phyloP scores from a whole-genome alignment of 805 yeast species.

The Wickerhamiella kazuoi region DNA sequence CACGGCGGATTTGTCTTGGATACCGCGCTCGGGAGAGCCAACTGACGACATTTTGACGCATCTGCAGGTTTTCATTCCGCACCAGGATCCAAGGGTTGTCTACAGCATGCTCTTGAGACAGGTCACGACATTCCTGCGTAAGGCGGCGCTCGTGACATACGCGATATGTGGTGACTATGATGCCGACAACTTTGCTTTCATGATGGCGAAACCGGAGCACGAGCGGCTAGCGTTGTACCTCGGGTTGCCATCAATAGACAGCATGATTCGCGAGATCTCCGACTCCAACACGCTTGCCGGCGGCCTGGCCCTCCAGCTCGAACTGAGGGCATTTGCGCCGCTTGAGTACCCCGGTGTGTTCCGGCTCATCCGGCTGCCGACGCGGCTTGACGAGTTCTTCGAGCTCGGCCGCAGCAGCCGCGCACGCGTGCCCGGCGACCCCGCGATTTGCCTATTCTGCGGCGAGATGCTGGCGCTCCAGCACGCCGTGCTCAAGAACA shows the following conservation, averaged over 20 bases:
- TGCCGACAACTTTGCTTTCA: constrained; percentile 11
- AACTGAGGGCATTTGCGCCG: background rate
- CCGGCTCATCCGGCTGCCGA: constrained; percentile 47
- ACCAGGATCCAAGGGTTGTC: constrained; percentile 5
- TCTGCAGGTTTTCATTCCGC: background rate
- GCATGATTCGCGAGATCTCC: constrained; percentile 3
- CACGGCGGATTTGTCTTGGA: background rate
- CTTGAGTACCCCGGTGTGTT: constrained; percentile 50
- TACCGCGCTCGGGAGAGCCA: background rate
- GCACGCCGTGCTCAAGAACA: constrained; percentile 29
- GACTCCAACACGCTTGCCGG: constrained; percentile 7
- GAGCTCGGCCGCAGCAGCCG: constrained; percentile 20
- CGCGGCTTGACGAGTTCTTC: constrained; percentile 48
- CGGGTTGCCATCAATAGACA: constrained; percentile 12
- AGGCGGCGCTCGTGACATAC: constrained; percentile 9
- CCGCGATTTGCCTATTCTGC: constrained; percentile 77
- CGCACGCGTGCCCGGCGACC: constrained; percentile 31
- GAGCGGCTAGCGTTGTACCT: constrained; percentile 12
- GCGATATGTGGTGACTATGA: constrained; percentile 14
- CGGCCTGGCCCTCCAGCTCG: constrained; percentile 1
- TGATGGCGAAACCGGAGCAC: constrained; percentile 12
- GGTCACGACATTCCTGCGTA: constrained; percentile 9
- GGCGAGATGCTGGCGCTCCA: constrained; percentile 56
- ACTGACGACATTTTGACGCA: background rate
- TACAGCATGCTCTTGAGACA: constrained; percentile 8